Evolutionary conservation across 352 stramenopile species (phyloP), one percentile per base, ranked within the genome.

Genomic region (Globisporangium cederbergense): DNA sequence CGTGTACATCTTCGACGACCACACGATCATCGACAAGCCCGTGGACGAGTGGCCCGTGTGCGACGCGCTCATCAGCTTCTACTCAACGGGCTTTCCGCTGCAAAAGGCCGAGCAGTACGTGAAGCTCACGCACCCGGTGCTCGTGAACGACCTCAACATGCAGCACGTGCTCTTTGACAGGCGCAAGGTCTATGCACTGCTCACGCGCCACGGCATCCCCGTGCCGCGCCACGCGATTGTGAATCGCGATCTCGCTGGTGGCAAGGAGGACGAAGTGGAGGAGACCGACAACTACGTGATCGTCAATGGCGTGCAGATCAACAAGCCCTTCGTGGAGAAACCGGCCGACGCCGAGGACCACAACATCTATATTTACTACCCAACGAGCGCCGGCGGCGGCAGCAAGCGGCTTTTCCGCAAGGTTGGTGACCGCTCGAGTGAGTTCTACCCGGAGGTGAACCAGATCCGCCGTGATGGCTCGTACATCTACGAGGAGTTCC

Each of bases 301-400:
- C 30, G 77, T 99, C 47, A 98, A 99, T 71, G 97, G 96, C 34
- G 87, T 98, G 38, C 86, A 83, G 51, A 98, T 99, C 62, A 92
- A 99, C 74, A 99, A 99, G 75, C 98, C 97, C 2, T 99, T 99
- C 67, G 98, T 99, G 0, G 98, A 99, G 77, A 99, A 99, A 78
- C 98, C 98, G 0, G 96, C 98, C 1, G 86, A 99, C 74, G 97
- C 97, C 0, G 98, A 99, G 65, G 97, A 99, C 83, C 98, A 99
- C 77, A 99, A 99, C 70, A 97, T 99, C 65, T 97, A 98, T 73
- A 99, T 99, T 70, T 99, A 99, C 76, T 99, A 99, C 70, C 98
- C 97, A 0, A 97, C 91, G 25, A 98, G 84, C 60, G 97, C 97
- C 11, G 98, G 98, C 30, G 98, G 98, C 25, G 98, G 98, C 30